These are phyloP conservation scores for Globisporangium megalacanthum DNA, from an alignment of 352 stramenopile genomes.

Conservation along the genomic window DNA sequence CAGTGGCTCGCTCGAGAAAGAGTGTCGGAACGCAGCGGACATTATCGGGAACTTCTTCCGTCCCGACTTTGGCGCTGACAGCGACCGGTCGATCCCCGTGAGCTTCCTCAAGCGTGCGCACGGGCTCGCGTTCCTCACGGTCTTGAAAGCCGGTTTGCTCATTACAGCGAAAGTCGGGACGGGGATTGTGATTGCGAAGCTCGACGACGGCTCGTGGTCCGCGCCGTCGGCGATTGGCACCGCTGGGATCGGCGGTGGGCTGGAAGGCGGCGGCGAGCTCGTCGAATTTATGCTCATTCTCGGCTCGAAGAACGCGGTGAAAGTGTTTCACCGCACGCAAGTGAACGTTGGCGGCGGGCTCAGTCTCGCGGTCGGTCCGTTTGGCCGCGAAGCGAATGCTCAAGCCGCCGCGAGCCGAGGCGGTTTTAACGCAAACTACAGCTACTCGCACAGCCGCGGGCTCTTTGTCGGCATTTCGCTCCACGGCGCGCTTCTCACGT, in stretches of 20 bases:
- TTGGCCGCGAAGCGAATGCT: conserved; percentile 78
- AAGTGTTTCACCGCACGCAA: conserved; percentile 86
- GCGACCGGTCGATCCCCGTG: conserved; percentile 72
- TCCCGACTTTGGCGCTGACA: conserved; percentile 53
- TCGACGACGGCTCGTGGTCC: conserved; percentile 85
- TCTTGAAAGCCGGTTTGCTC: conserved; percentile 80
- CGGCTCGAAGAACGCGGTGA: conserved; percentile 88
- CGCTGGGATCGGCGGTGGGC: conserved; percentile 80
- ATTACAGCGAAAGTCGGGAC: conserved; percentile 79
- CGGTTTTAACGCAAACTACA: conserved; percentile 90
- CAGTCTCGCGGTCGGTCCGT: conserved; percentile 86
- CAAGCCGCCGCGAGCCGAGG: conserved; percentile 74
- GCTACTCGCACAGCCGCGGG: conserved; percentile 90
- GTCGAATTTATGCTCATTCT: conserved; percentile 95
- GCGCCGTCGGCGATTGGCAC: conserved; percentile 93
- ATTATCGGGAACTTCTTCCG: conserved; percentile 85
- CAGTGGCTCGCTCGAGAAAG: conserved; percentile 68
- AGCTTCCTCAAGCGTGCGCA: conserved; percentile 78
- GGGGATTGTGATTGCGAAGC: conserved; percentile 88
- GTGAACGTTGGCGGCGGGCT: conserved; percentile 91
- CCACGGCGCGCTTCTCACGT: conserved; percentile 90
- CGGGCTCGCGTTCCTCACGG: conserved; percentile 80
- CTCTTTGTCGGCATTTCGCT: conserved; percentile 92
- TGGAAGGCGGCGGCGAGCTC: conserved; percentile 88
- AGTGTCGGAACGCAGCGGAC: conserved; percentile 65